Evolutionary conservation across 805 yeast species (phyloP), one percentile per base, ranked within the genome.

Genomic region (Tetrapisispora fleetii): DNA sequence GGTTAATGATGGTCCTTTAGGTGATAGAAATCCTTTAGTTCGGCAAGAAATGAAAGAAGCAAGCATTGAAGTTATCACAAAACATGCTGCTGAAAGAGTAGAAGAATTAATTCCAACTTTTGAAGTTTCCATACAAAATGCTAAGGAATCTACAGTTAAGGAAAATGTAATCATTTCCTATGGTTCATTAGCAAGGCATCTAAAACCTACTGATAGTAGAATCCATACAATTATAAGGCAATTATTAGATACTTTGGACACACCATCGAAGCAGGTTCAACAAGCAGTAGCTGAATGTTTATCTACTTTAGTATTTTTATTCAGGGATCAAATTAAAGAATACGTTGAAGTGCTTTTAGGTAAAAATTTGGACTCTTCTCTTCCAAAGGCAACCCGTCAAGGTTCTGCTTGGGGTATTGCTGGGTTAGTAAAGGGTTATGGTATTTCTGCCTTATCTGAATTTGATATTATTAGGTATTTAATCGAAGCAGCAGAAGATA

Each of bases 361-460:
- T 6, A 79, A 76, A 54, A 69, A 90, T 24, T 79, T 85, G 59
- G 65, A 67, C 40, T 64, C 74, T 5, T 67, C 68, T 5, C 50
- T 52, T 1, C 57, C 62, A 10, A 59, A 71, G 37, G 76, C 77
- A 1, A 71, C 73, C n/a, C 76, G 96, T 62, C 77, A 91, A 54
- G 99, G 98, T 60, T 91, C 96, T 2, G 98, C 98, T 1, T 89
- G 86, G 69, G 99, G 98, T 65, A 76, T 93, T 57, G 85, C 98
- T 21, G 99, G 99, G 53, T 67, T 93, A 41, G 91, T 85, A 2
- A 83, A 86, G 60, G 99, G 99, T 50, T 76, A 80, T 21, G 99
- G 99, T 55, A 79, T 93, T 47, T 75, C 79, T 50, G 76, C 95
- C 0, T 69, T 93, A 46, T 76, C 86, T 11, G 83, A 83, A 45